Base-by-base conservation (phyloP, 2,329 filamentous ascomycete species). In the Aspergillus sojae region DNA sequence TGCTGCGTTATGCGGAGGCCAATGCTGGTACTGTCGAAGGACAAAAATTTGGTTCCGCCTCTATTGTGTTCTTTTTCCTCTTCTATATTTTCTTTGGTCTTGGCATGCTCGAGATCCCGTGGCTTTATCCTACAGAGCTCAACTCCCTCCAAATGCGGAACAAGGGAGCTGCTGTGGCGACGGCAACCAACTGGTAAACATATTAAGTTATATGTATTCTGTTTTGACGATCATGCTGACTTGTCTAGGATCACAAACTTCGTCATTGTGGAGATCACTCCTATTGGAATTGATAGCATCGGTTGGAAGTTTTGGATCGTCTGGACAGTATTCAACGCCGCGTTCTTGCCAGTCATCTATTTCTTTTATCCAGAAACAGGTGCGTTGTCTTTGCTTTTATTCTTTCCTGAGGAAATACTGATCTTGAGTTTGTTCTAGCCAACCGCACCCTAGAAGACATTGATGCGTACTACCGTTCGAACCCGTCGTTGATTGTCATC, bases 61-160 rank as follows among this genome's bases (percentile, higher is more conserved):
- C 5, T 7, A 58, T 83, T 48, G 80, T 79, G 0, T 84, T 84
- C 68, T 84, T 85, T 75, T 85, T 85, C 70, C 67, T 84, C 0
- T 85, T 82, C 72, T 83, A 83, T 65, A 75, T 83, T 41, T 81
- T 81, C 69, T 85, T 85, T 68, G 82, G 81, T 16, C 79, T 84
- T 43, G 80, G 80, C 9, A 81, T 66, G 66, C 39, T 68, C 55
- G 81, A 80, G 3, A 76, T 80, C 1, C 79, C 79, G 9, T 82
- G 80, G 71, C 62, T 71, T 11, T 68, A 66, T 52, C 60, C 59
- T 19, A 79, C 81, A 1, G 82, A 85, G 61, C 82, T 84, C 70
- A 84, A 83, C 65, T 78, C 77, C 0, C 71, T 84, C 30, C 73
- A 75, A 0, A 83, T 83, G 79, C 70, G 82, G 4, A 80, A 78